These are phyloP conservation scores for Myriosclerotinia duriaeana DNA, from an alignment of 2,329 filamentous ascomycete species.

Conservation along the genomic window DNA sequence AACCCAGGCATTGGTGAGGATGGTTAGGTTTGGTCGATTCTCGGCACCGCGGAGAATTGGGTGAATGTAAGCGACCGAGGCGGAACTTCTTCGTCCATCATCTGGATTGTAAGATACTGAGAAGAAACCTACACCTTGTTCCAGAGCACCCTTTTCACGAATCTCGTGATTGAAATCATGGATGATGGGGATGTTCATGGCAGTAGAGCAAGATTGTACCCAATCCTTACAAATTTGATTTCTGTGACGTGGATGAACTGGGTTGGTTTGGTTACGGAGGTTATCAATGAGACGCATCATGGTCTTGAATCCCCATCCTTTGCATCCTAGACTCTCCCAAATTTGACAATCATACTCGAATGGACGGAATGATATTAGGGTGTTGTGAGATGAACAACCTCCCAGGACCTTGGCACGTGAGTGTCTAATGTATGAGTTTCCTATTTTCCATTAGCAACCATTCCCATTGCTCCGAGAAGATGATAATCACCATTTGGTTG, in stretches of 20 bases:
- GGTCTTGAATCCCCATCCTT: constrained; percentile 82
- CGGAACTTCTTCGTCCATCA: constrained; percentile 78
- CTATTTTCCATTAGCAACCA: constrained; percentile 44
- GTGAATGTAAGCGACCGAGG: constrained; percentile 89
- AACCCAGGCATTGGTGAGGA: constrained; percentile 87
- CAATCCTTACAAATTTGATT: constrained; percentile 93
- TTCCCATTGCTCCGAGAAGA: constrained; percentile 2
- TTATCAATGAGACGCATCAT: constrained; percentile 81
- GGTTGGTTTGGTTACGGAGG: constrained; percentile 85
- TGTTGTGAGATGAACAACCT: constrained; percentile 92
- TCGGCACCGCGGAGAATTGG: constrained; percentile 83
- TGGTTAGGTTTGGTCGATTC: constrained; percentile 77
- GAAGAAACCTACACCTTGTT: constrained; percentile 83
- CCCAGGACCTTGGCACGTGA: constrained; percentile 90
- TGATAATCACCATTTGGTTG: constrained; percentile 84
- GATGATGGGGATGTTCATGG: constrained; percentile 77
- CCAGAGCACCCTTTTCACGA: constrained; percentile 67
- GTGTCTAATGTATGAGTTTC: constrained; percentile 89
- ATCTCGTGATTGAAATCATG: constrained; percentile 88
- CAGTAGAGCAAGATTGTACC: constrained; percentile 75
- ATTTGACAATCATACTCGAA: constrained; percentile 85
- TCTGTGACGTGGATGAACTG: constrained; percentile 78
- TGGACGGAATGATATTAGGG: constrained; percentile 86
- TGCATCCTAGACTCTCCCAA: constrained; percentile 79
- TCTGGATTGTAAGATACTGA: constrained; percentile 90